Percentiles rank a stretch among this genome's conserved stretches.
phyloP scores from a whole-genome alignment of 2,329 filamentous ascomycete species.

The Blumeria hordei region DNA sequence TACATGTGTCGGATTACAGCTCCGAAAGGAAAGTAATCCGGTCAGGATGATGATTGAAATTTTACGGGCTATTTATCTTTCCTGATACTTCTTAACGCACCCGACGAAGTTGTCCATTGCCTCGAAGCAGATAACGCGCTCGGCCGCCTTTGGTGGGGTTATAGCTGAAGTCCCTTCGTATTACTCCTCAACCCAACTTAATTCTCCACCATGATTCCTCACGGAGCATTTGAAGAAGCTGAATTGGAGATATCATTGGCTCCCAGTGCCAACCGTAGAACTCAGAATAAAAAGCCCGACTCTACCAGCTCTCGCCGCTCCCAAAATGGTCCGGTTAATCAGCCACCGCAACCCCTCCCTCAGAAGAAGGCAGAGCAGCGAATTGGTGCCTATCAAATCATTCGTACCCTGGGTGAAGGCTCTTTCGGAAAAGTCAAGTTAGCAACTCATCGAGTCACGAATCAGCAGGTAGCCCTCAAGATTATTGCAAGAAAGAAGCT shows the following conservation, averaged over 20 bases:
- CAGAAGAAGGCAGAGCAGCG: conserved; percentile 47
- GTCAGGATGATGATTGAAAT: too few species aligned
- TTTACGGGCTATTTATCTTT: too few species aligned
- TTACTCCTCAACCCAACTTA: background rate
- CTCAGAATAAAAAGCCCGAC: conserved; percentile 16
- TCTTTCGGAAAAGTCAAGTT: conserved; percentile 98
- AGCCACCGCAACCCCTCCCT: conserved; percentile 9
- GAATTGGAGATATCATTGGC: conserved; percentile 59
- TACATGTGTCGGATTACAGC: too few species aligned
- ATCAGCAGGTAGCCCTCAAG: conserved; percentile 90
- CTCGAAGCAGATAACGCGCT: background rate
- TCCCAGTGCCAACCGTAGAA: conserved; percentile 35
- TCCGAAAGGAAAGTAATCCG: too few species aligned
- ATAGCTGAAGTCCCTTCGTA: background rate
- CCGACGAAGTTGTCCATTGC: too few species aligned
- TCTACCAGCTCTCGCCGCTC: conserved; percentile 8
- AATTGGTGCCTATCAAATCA: conserved; percentile 74
- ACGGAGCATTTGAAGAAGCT: conserved; percentile 43
- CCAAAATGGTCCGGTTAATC: conserved; percentile 8
- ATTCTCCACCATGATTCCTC: conserved; percentile 9
- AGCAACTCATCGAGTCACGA: conserved; percentile 73
- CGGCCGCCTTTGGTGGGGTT: background rate
- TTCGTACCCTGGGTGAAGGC: conserved; percentile 80
- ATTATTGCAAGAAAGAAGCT: conserved; percentile 93
- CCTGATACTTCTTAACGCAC: too few species aligned